phyloP scores from a whole-genome alignment of 192 early-diverging fungal species.

The Dissophora ornata region DNA sequence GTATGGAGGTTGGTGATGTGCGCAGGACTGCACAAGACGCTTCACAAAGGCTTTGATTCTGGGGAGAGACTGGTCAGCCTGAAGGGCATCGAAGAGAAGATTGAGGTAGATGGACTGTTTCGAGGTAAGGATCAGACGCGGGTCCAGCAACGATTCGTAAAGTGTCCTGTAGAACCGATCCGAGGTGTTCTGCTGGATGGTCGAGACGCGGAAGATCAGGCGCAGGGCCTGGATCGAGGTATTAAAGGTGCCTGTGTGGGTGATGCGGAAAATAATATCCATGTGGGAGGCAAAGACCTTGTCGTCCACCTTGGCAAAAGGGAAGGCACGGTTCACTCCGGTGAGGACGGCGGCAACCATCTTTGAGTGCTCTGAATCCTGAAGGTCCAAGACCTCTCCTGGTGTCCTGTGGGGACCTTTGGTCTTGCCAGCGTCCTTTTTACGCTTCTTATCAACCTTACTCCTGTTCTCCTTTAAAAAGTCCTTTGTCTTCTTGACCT shows the following conservation, averaged over 20 bases:
- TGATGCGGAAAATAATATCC: conserved; percentile 91
- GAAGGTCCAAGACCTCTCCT: conserved; percentile 51
- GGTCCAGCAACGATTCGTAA: conserved; percentile 90
- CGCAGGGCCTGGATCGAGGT: conserved; percentile 93
- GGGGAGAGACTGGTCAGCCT: conserved; percentile 72
- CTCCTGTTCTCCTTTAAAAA: conserved; percentile 54
- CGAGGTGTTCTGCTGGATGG: conserved; percentile 58
- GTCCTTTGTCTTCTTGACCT: conserved; percentile 48
- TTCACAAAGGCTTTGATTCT: conserved; percentile 90
- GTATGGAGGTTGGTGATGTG: conserved; percentile 81
- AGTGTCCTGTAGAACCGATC: conserved; percentile 94
- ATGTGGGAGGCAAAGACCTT: conserved; percentile 80
- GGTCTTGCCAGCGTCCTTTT: conserved; percentile 56
- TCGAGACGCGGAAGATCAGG: conserved; percentile 84
- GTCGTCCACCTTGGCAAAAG: conserved; percentile 87
- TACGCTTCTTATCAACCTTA: conserved; percentile 64
- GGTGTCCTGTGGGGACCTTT: conserved; percentile 43
- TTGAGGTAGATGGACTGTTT: conserved; percentile 97
- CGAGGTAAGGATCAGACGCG: conserved; percentile 76
- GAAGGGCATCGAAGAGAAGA: conserved; percentile 86
- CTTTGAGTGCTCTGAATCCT: conserved; percentile 79
- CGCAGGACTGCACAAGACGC: conserved; percentile 85
- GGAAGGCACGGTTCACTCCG: conserved; percentile 95
- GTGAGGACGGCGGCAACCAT: conserved; percentile 92
- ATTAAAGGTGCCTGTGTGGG: conserved; percentile 91